Conservation (phyloP, 768 basidiomycete species). For the Mycena haematopus region DNA sequence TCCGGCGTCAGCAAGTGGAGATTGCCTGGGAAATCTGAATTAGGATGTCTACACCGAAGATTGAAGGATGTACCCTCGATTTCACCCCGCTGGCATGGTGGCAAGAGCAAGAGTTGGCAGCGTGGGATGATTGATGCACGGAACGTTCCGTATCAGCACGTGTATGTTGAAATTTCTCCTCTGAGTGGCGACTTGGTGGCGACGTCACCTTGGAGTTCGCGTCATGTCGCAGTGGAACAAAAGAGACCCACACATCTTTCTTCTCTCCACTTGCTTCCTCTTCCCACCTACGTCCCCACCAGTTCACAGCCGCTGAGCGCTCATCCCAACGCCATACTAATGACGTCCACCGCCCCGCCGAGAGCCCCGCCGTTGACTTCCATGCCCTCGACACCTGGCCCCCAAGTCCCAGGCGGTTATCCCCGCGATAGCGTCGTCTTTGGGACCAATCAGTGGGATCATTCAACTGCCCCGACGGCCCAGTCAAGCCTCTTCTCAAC, state of each 20-base stretch:
- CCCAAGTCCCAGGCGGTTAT: slow-evolving; percentile 21
- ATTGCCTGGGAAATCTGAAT: not conserved
- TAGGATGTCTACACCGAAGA: not conserved
- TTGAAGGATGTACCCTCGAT: not conserved
- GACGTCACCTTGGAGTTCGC: too few relatives aligned
- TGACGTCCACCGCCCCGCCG: slow-evolving; percentile 5
- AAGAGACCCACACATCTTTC: too few relatives aligned
- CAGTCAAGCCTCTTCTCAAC: not conserved
- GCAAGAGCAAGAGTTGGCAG: not conserved
- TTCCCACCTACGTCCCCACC: too few relatives aligned
- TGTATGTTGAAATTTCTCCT: not conserved
- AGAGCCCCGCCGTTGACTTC: slow-evolving; percentile 19
- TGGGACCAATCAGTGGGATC: slow-evolving; percentile 15
- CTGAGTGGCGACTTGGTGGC: too few relatives aligned
- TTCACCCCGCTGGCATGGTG: not conserved
- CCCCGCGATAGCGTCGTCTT: slow-evolving; percentile 26
- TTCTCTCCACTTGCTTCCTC: too few relatives aligned
- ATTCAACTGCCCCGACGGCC: not conserved
- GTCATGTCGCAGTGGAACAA: too few relatives aligned
- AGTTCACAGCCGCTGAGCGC: too few relatives aligned
- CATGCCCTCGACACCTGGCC: slow-evolving; percentile 19
- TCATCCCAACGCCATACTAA: too few relatives aligned
- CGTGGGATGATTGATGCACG: not conserved
- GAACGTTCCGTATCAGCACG: not conserved
- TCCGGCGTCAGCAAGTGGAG: not conserved